These are phyloP conservation scores for Acanthamoeba sp. DNA, from an alignment of 208 protist species.

Conservation along the genomic window DNA sequence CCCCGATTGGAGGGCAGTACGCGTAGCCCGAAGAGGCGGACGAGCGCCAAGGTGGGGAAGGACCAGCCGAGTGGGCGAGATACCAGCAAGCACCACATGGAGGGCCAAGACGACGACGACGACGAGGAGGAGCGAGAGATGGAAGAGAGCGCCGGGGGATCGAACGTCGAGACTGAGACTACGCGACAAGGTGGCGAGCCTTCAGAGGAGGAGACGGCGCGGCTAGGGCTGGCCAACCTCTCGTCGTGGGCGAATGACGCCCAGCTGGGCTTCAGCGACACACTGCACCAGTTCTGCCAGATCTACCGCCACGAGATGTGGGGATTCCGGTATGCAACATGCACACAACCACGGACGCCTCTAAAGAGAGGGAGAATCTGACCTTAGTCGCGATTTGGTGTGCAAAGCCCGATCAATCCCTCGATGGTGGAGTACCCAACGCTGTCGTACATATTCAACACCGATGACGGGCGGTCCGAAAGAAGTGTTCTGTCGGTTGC, in stretches of 20 bases:
- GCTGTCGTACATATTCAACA: background rate
- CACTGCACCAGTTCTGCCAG: background rate
- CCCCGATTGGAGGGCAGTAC: background rate
- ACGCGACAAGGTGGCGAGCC: too few relatives aligned
- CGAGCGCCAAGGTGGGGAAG: background rate
- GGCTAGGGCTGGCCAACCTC: background rate
- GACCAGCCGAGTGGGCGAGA: background rate
- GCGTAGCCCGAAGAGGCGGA: background rate
- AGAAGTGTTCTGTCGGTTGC: slow-evolving; percentile 52
- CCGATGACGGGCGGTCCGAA: background rate
- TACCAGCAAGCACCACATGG: background rate
- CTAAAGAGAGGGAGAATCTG: background rate
- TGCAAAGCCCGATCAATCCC: background rate
- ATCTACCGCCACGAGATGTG: slow-evolving; percentile 30
- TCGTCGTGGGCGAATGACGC: background rate
- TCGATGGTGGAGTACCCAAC: background rate
- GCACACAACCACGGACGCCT: background rate
- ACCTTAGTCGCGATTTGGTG: background rate
- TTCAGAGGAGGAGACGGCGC: too few relatives aligned
- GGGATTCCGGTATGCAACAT: background rate
- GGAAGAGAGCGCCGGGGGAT: background rate
- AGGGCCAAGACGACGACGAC: background rate
- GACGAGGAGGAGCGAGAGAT: background rate
- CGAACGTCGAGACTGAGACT: background rate
- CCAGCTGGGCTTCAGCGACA: background rate